Conservation (phyloP, 2,329 filamentous ascomycete species). For the Alternaria dauci region DNA sequence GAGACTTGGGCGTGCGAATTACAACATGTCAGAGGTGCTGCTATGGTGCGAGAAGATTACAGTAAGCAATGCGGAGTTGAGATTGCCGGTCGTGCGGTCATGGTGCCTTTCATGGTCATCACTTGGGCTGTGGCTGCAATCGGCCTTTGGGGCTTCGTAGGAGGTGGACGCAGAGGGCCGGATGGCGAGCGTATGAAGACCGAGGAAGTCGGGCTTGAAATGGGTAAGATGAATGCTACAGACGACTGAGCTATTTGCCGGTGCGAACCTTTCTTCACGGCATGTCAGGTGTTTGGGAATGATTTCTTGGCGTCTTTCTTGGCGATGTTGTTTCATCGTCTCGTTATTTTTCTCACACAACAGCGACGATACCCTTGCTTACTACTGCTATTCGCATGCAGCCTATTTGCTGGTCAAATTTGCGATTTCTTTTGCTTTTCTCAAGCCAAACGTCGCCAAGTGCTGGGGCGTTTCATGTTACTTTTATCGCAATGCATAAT, state of each 20-base stretch:
- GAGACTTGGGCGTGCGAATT: slow-evolving; percentile 49
- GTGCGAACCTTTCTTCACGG: background rate
- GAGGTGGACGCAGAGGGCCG: slow-evolving; percentile 26
- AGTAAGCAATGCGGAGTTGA: slow-evolving; percentile 40
- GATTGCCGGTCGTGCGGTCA: slow-evolving; percentile 37
- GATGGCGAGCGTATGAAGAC: slow-evolving; percentile 38
- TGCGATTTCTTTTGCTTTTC: background rate
- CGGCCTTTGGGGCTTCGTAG: slow-evolving; percentile 35
- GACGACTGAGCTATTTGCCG: background rate
- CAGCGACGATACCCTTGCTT: background rate
- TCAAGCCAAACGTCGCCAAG: slow-evolving; percentile 15
- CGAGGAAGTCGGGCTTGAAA: slow-evolving; percentile 40
- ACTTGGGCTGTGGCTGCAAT: slow-evolving; percentile 30
- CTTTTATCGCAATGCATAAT: background rate
- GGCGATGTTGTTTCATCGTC: background rate
- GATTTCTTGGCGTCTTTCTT: background rate
- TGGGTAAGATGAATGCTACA: slow-evolving; percentile 37
- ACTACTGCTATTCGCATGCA: background rate
- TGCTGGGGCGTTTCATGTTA: slow-evolving; percentile 16
- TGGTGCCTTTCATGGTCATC: slow-evolving; percentile 42
- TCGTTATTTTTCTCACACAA: background rate
- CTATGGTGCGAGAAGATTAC: slow-evolving; percentile 42
- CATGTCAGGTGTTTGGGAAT: background rate
- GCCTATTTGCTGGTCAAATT: slow-evolving; percentile 1
- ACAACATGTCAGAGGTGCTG: slow-evolving; percentile 28